Evolutionary conservation across 352 stramenopile species (phyloP).

Genomic region (Pythium brassicae): DNA sequence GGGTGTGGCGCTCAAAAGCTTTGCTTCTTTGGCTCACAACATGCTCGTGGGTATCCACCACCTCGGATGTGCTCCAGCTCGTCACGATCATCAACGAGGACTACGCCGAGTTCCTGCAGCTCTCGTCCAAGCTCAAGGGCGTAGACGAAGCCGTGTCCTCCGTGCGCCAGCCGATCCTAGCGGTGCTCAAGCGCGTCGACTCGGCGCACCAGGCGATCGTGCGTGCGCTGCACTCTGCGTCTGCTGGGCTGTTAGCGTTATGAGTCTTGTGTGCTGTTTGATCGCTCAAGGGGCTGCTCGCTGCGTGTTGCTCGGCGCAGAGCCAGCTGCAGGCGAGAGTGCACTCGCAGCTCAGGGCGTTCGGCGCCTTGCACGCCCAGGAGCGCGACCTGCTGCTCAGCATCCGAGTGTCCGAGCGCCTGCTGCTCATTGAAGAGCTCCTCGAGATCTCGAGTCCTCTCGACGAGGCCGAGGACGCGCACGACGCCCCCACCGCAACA

Average conservation of each 20-base stretch:
- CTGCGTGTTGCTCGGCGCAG: conserved; percentile 9
- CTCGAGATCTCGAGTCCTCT: conserved; percentile 51
- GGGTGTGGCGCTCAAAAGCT: too few relatives aligned
- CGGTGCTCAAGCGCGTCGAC: conserved; percentile 78
- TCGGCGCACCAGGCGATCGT: conserved; percentile 63
- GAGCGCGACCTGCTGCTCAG: conserved; percentile 55
- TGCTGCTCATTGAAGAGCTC: conserved; percentile 71
- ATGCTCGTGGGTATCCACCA: neutral
- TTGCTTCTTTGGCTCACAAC: too few relatives aligned
- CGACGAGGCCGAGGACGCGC: conserved; percentile 23
- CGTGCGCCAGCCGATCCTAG: conserved; percentile 61
- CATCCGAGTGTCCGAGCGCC: conserved; percentile 69
- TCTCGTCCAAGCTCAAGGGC: conserved; percentile 83
- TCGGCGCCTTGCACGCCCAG: conserved; percentile 36
- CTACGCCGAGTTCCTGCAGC: conserved; percentile 87
- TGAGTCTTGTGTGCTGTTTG: neutral
- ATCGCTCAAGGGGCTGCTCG: too few relatives aligned
- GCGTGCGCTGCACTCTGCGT: conserved; percentile 4
- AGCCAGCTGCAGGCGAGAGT: conserved; percentile 49
- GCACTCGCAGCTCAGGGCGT: conserved; percentile 39
- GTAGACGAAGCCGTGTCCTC: conserved; percentile 83
- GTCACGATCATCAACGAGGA: conserved; percentile 89
- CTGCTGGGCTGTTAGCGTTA: neutral
- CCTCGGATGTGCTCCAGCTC: conserved; percentile 24
- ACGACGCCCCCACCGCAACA: neutral